phyloP scores from a whole-genome alignment of 2,329 filamentous ascomycete genomes.

The Sphaerostilbella broomeana region DNA sequence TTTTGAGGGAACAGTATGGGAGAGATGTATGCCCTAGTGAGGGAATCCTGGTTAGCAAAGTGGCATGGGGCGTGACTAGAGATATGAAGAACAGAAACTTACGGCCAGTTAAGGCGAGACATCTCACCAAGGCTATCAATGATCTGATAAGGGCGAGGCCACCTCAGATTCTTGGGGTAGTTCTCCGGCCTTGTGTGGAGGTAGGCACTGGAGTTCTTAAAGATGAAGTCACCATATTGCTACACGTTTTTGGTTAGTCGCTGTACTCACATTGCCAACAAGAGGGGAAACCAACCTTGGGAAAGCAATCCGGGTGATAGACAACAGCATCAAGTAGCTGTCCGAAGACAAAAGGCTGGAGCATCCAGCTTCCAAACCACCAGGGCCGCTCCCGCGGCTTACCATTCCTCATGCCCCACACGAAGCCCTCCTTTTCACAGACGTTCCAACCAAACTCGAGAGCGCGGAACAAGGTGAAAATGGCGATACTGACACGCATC shows the following conservation, averaged over 20 bases:
- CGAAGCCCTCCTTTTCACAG: conserved; percentile 64
- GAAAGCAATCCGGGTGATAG: conserved; percentile 70
- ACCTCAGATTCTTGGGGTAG: conserved; percentile 59
- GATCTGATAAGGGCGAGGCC: conserved; percentile 71
- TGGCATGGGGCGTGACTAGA: not conserved
- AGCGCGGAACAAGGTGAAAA: conserved; percentile 74
- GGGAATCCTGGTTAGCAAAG: not conserved
- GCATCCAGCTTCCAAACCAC: conserved; percentile 81
- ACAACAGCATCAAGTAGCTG: conserved; percentile 71
- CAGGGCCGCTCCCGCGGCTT: conserved; percentile 58
- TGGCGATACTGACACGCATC: conserved; percentile 70
- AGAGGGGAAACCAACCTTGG: conserved; percentile 33
- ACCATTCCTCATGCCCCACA: conserved; percentile 53
- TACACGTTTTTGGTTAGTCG: not conserved
- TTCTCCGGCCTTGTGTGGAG: conserved; percentile 64
- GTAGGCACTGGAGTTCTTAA: conserved; percentile 72
- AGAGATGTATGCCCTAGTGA: conserved; percentile 62
- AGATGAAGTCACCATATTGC: conserved; percentile 41
- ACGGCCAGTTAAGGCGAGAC: conserved; percentile 78
- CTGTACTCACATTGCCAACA: not conserved
- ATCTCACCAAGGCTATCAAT: conserved; percentile 77
- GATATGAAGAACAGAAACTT: conserved; percentile 31
- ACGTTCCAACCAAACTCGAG: conserved; percentile 84
- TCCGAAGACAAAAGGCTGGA: conserved; percentile 69
- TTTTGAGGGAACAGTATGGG: conserved; percentile 78